A percentile compares a stretch with the other conserved stretches of the same genome.
Conservation (phyloP, 2,329 filamentous ascomycete species). For the Talaromyces atroroseus region DNA sequence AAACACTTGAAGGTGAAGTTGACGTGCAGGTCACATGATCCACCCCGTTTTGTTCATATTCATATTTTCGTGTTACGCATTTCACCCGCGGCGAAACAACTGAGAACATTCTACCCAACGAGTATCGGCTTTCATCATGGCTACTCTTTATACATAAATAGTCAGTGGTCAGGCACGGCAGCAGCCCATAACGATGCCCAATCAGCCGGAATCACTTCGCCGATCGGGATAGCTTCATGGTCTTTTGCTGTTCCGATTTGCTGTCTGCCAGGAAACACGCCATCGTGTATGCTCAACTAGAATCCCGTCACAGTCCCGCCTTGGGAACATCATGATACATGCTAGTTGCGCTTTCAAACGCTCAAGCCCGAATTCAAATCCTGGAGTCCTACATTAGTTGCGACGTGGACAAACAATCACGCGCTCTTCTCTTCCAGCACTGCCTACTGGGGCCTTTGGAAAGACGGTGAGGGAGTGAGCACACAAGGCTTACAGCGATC, state of each 20-base stretch:
- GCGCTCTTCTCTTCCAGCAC: neutral
- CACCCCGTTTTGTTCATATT: no score
- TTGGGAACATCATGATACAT: neutral
- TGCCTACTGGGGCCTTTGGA: neutral
- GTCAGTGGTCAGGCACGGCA: neutral
- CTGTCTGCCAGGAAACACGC: neutral
- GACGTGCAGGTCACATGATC: no score
- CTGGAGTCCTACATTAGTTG: conserved; percentile 2
- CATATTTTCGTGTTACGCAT: no score
- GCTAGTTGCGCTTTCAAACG: neutral
- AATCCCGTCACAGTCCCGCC: no score
- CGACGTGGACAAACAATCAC: conserved; percentile 4
- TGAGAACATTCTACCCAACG: no score
- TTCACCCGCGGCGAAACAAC: no score
- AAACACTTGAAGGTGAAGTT: no score
- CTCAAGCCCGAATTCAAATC: conserved; percentile 4
- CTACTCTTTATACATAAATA: no score
- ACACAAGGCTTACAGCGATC: neutral
- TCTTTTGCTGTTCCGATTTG: neutral
- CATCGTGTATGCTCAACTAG: no score
- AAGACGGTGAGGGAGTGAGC: conserved; percentile 2
- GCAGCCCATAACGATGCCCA: neutral
- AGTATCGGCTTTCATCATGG: no score
- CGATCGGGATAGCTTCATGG: neutral
- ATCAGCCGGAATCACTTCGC: neutral